phyloP scores from a whole-genome alignment of 169 alveolate species.

The Perkinsus olseni region DNA sequence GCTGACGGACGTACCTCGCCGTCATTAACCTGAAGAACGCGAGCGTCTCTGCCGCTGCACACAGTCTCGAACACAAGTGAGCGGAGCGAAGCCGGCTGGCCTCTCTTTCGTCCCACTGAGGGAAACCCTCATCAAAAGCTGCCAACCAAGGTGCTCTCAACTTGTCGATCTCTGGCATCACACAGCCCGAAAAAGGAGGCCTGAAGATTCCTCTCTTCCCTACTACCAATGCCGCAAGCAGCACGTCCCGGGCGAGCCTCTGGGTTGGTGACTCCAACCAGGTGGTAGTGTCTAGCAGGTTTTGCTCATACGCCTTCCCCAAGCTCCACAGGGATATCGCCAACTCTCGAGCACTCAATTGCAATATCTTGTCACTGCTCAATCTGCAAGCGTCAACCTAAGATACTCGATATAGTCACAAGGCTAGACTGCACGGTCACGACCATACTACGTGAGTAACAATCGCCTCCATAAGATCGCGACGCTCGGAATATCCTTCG shows the following conservation, averaged over 20 bases:
- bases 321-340: background rate
- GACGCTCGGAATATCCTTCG: background rate
- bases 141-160: background rate
- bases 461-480: background rate
- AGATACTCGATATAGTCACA: background rate
- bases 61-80: background rate
- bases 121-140: no score
- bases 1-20: background rate
- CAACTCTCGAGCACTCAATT: background rate
- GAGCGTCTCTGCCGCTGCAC: background rate
- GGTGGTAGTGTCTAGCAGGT: background rate
- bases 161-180: background rate
- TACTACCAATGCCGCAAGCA: background rate
- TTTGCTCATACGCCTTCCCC: background rate
- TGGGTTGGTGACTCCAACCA: background rate
- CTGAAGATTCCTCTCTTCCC: background rate
- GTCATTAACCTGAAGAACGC: background rate
- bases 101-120: no score
- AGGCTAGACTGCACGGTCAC: background rate
- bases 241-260: background rate
- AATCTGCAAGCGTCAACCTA: background rate
- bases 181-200: background rate
- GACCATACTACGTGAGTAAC: background rate
- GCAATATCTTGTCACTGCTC: background rate
- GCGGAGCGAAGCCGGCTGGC: no score